Conservation (phyloP, 306 rosid species). For the Vigna mungo region DNA sequence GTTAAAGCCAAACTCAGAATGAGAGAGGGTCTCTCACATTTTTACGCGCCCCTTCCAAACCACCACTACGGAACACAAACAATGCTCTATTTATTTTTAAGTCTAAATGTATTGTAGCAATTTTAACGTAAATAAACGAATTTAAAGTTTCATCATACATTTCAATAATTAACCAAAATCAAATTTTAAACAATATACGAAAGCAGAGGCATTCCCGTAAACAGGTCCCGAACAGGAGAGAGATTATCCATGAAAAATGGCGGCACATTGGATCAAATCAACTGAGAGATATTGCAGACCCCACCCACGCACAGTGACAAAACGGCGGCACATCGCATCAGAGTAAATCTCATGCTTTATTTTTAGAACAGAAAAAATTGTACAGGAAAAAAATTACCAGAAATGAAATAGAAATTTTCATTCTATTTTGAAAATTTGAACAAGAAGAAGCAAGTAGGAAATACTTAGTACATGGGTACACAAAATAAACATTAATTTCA, state of each 20-base stretch:
- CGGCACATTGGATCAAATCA: conserved; percentile 83
- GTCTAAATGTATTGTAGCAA: neutral
- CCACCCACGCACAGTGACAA: conserved; percentile 43
- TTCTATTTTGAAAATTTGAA: too few relatives aligned
- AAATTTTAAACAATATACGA: neutral
- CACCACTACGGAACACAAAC: neutral
- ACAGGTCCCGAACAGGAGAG: conserved; percentile 25
- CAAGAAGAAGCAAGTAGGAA: too few relatives aligned
- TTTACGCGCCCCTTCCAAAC: neutral
- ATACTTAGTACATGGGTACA: too few relatives aligned
- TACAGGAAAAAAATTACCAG: too few relatives aligned
- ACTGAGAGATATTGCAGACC: conserved; percentile 44
- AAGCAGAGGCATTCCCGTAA: neutral
- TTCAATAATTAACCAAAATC: neutral
- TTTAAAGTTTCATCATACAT: neutral
- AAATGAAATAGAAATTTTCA: too few relatives aligned
- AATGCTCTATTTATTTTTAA: neutral
- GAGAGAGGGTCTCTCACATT: neutral
- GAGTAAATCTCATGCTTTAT: neutral
- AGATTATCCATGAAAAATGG: conserved; percentile 54
- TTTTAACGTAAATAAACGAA: neutral
- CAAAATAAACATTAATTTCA: neutral
- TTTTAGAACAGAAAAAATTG: neutral
- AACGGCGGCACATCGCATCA: conserved; percentile 81
- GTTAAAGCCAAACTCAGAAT: conserved; percentile 50